Percentiles rank a stretch among this genome's conserved stretches.
phyloP scores from a whole-genome alignment of 306 rosid species.

The Rosa multiflora region DNA sequence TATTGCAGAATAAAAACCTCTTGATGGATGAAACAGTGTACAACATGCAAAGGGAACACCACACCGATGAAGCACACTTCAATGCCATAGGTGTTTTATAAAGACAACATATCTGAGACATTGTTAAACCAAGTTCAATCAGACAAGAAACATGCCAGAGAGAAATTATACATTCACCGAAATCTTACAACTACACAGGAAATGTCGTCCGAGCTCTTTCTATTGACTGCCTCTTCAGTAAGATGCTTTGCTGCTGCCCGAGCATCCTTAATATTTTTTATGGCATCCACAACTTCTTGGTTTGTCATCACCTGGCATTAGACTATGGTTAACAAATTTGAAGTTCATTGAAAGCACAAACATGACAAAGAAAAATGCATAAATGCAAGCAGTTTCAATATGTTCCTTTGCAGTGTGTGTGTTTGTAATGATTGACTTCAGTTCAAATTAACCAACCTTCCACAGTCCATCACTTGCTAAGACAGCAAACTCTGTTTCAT shows the following conservation, averaged over 20 bases:
- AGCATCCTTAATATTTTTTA: conserved; percentile 72
- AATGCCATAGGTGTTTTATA: conserved; percentile 11
- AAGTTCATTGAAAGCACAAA: neutral
- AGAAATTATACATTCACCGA: conserved; percentile 33
- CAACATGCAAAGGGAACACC: conserved; percentile 7
- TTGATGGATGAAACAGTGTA: neutral
- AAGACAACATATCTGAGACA: conserved; percentile 9
- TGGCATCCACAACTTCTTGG: conserved; percentile 76
- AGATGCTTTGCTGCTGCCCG: conserved; percentile 78
- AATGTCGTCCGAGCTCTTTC: conserved; percentile 91
- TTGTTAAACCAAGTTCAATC: neutral
- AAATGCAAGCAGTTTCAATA: neutral
- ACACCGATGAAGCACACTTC: conserved; percentile 6
- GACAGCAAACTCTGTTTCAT: conserved; percentile 64
- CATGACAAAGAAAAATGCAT: neutral
- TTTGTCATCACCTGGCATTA: conserved; percentile 78
- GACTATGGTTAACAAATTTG: conserved; percentile 11
- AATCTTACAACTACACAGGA: conserved; percentile 79
- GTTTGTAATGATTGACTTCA: neutral
- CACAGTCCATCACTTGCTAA: conserved; percentile 97
- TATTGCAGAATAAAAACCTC: neutral
- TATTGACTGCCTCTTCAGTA: conserved; percentile 75
- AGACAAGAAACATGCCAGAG: neutral
- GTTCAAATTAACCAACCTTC: conserved; percentile 63
- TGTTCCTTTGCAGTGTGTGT: neutral